Conservation (phyloP, 2,329 filamentous ascomycete genomes). For the Diaporthe australafricana region DNA sequence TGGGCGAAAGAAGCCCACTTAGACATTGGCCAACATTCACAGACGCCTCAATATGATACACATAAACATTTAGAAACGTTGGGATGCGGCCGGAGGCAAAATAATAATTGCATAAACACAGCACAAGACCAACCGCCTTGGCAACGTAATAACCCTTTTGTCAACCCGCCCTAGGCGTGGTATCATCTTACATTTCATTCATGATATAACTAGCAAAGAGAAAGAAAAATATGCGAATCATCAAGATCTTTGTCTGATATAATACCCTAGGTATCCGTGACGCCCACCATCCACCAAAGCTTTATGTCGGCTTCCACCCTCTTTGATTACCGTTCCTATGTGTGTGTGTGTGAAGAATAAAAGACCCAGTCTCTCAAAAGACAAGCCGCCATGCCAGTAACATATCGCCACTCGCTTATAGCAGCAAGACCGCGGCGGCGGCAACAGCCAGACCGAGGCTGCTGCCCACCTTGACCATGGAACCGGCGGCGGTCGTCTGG, state of each 20-base stretch:
- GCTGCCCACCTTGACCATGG: constrained; percentile 53
- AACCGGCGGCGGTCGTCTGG: constrained; percentile 42
- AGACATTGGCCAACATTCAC: too few relatives aligned
- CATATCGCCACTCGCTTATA: constrained; percentile 46
- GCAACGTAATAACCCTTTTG: neutral
- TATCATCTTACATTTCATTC: constrained; percentile 15
- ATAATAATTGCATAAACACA: too few relatives aligned
- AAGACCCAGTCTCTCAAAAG: neutral
- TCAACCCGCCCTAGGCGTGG: constrained; percentile 14
- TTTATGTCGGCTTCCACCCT: constrained; percentile 17
- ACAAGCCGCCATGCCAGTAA: neutral
- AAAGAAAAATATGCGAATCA: neutral
- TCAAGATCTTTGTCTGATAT: constrained; percentile 21
- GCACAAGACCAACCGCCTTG: too few relatives aligned
- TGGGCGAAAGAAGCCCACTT: too few relatives aligned
- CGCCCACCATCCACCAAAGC: constrained; percentile 18
- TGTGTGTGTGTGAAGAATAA: constrained; percentile 6
- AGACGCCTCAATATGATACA: too few relatives aligned
- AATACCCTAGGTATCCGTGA: constrained; percentile 19
- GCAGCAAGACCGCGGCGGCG: constrained; percentile 55
- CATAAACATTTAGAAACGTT: too few relatives aligned
- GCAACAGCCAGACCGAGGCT: constrained; percentile 58
- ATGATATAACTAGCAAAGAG: neutral
- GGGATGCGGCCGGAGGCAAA: too few relatives aligned
- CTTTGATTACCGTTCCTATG: constrained; percentile 24